Evolutionary conservation across 2,329 filamentous ascomycete species (phyloP).

Genomic region (Sarocladium oryzae): DNA sequence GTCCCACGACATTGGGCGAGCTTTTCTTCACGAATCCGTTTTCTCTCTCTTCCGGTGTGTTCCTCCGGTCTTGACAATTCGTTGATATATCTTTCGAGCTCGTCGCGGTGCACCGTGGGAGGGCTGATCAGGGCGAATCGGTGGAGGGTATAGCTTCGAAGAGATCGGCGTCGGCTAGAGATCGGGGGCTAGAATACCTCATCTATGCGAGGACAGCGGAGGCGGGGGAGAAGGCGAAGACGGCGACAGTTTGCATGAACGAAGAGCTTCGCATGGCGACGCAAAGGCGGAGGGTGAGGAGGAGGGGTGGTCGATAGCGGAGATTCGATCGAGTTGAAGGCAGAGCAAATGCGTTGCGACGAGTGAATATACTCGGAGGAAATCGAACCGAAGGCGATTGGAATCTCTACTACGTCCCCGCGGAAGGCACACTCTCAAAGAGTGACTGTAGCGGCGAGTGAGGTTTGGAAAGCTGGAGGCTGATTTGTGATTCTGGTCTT

Average conservation of each 20-base stretch:
- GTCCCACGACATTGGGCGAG: constrained; percentile 67
- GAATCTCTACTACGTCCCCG: too few species aligned
- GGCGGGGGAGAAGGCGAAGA: neutral
- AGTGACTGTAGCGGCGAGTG: too few species aligned
- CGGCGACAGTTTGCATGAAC: neutral
- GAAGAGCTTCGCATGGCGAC: constrained; percentile 6
- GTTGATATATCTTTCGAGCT: too few species aligned
- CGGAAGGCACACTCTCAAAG: too few species aligned
- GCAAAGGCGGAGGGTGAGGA: neutral
- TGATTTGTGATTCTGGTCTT: neutral
- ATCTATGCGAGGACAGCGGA: neutral
- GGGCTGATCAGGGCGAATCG: neutral
- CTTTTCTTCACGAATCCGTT: neutral
- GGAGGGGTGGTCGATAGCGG: neutral
- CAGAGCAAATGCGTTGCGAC: neutral
- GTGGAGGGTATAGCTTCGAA: neutral
- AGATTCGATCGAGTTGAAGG: neutral
- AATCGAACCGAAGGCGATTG: neutral
- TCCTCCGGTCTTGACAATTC: too few species aligned
- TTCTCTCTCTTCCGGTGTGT: neutral
- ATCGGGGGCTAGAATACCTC: constrained; percentile 3
- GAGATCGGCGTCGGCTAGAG: neutral
- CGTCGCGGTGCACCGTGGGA: neutral
- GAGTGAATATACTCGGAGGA: neutral
- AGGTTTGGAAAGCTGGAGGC: neutral